Evolutionary conservation across 768 basidiomycete genomes (phyloP).

Genomic region (Agaricus subrufescens): DNA sequence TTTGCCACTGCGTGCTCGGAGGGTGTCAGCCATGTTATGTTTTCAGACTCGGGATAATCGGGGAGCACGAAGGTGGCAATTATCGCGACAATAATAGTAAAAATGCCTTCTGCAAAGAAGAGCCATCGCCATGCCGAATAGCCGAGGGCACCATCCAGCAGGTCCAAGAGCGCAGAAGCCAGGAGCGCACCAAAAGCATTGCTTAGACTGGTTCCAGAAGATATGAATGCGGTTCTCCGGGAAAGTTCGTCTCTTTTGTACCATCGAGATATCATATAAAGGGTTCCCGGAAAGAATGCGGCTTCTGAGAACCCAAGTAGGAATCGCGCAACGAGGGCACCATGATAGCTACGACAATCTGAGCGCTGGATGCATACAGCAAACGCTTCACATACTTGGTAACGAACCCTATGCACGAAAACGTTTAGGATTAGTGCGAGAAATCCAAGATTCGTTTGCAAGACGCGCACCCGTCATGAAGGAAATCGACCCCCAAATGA

Average conservation of each 20-base stretch:
- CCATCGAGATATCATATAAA: slow-evolving; percentile 65
- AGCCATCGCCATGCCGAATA: slow-evolving; percentile 77
- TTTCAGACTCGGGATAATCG: slow-evolving; percentile 57
- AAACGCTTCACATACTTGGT: slow-evolving; percentile 23
- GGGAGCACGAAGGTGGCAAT: slow-evolving; percentile 62
- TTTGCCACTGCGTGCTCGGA: slow-evolving; percentile 53
- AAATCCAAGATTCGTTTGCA: background rate
- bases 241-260: slow-evolving; percentile 72
- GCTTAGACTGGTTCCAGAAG: slow-evolving; percentile 68
- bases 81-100: slow-evolving; percentile 48
- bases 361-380: background rate
- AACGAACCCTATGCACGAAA: slow-evolving; percentile 29
- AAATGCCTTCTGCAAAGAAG: slow-evolving; percentile 61
- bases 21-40: slow-evolving; percentile 49
- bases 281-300: slow-evolving; percentile 66
- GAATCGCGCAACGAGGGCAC: slow-evolving; percentile 65
- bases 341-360: slow-evolving; percentile 42
- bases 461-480: slow-evolving; percentile 37
- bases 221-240: slow-evolving; percentile 59
- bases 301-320: slow-evolving; percentile 71
- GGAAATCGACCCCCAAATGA: too few relatives aligned
- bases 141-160: slow-evolving; percentile 67
- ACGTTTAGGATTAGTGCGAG: background rate
- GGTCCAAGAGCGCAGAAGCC: slow-evolving; percentile 67
- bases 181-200: slow-evolving; percentile 82